A percentile compares a stretch with the other conserved stretches of the same genome.
These are phyloP conservation scores for Acrodontium crateriforme DNA, from an alignment of 2,329 filamentous ascomycete genomes.

Conservation along the genomic window DNA sequence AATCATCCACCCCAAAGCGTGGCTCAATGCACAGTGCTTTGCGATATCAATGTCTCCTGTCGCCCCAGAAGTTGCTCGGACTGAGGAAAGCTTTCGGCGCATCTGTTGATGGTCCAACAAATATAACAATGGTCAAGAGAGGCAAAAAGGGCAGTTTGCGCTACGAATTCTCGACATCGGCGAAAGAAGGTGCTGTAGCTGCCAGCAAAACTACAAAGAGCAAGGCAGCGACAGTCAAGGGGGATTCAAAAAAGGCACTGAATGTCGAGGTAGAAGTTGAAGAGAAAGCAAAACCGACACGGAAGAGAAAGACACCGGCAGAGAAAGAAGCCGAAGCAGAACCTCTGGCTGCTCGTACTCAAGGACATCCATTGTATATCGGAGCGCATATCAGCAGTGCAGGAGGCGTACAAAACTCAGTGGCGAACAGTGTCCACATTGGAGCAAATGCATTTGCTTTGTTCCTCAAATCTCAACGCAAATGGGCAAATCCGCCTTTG, in stretches of 20 bases:
- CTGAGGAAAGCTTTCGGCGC: constrained; percentile 8
- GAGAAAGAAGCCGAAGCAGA: constrained; percentile 42
- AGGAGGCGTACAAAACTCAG: constrained; percentile 81
- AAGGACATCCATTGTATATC: constrained; percentile 64
- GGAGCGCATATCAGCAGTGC: constrained; percentile 87
- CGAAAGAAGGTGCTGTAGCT: background rate
- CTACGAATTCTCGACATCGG: background rate
- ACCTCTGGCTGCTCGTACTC: constrained; percentile 57
- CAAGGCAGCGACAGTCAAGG: background rate
- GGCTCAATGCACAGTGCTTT: no score
- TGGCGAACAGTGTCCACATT: constrained; percentile 34
- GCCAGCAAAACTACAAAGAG: background rate
- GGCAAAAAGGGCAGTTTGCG: background rate
- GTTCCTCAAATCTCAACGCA: constrained; percentile 91
- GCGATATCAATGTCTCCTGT: no score
- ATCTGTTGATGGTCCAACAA: constrained; percentile 16
- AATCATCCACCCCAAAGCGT: no score
- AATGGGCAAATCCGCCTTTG: constrained; percentile 77
- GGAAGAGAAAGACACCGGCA: constrained; percentile 43
- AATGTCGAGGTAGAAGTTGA: constrained; percentile 2
- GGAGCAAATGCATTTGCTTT: constrained; percentile 85
- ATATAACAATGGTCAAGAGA: background rate
- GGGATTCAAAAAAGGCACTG: background rate
- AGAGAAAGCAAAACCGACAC: constrained; percentile 12
- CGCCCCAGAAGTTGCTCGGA: no score